A percentile compares a stretch with the other conserved stretches of the same genome.
Evolutionary conservation across 2,329 filamentous ascomycete species (phyloP).

Genomic region (Gaeumannomyces sp.): DNA sequence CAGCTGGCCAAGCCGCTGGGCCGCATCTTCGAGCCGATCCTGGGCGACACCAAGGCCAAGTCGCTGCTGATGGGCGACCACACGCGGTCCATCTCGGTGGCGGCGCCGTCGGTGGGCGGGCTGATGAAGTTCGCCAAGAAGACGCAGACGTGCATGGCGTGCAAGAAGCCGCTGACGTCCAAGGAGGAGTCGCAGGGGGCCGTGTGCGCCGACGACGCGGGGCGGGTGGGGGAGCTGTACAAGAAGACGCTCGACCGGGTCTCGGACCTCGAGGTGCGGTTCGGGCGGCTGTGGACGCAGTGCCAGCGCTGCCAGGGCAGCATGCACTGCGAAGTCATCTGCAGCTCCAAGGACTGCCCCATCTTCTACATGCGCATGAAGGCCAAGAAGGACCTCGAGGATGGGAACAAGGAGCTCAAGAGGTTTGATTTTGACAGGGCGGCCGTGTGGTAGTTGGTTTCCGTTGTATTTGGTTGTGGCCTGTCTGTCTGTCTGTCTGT

Average conservation of each 20-base stretch:
- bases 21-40: constrained; percentile 95
- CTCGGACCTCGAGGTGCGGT: constrained; percentile 87
- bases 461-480: too few relatives aligned
- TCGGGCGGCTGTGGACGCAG: constrained; percentile 92
- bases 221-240: constrained; percentile 86
- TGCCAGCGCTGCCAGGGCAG: constrained; percentile 97
- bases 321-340: constrained; percentile 98
- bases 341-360: constrained; percentile 90
- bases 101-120: constrained; percentile 83
- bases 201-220: constrained; percentile 79
- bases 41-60: constrained; percentile 77
- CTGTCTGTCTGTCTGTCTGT: too few relatives aligned
- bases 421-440: constrained; percentile 84
- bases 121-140: constrained; percentile 99
- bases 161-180: constrained; percentile 86
- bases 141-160: constrained; percentile 97
- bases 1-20: constrained; percentile 91
- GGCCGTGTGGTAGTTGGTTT: constrained; percentile 44
- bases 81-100: constrained; percentile 88
- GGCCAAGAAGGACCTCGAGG: constrained; percentile 97
- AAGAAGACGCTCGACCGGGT: constrained; percentile 83
- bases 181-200: constrained; percentile 70
- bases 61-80: constrained; percentile 87
- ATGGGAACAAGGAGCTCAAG: constrained; percentile 81
- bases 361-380: constrained; percentile 99